Evolutionary conservation across 495 filamentous ascomycete genomes (phyloP), one percentile per base, ranked within the genome.

Genomic region (Extremus antarcticus): DNA sequence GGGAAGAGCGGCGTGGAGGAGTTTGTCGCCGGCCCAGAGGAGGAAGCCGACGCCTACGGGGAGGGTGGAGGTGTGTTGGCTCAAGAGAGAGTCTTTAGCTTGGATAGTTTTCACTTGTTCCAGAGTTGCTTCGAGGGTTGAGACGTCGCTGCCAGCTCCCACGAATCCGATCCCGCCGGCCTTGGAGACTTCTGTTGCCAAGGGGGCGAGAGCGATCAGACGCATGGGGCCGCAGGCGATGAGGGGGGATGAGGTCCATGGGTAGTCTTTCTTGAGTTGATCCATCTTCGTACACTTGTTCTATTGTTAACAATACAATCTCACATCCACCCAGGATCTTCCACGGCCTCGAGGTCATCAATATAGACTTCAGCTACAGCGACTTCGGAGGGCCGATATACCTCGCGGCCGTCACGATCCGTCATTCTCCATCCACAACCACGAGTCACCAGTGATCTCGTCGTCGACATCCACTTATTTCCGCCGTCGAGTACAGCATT

Each of bases 141-240:
- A 55, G 40, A 62, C 46, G 53, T 73, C 69, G 52, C 63, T 70
- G 59, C 66, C 66, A 21, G 61, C 51, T 57, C 61, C 61, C 52
- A 70, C 51, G 65, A 70, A 85, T 24, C 71, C 74, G 13, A 71
- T 61, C 24, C 68, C 70, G 10, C 70, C 68, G 21, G 86, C 83
- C 49, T 70, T 72, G 19, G 79, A 81, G 15, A 88, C 73, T 21
- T 74, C 78, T 19, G 75, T 63, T 7, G 84, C 73, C 0, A 88
- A 71, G 40, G 68, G 66, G 15, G 81, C 74, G 3, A 79, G 76
- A 7, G 86, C 73, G 60, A 88, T 80, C 24, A 84, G 69, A 43
- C 82, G 78, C 85, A 92, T 89, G 3, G 87, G 87, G 0, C 86
- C 86, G 53, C 73, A 66, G 54, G 80, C 70, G 21, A 92, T 74